Evolutionary conservation across 257 asterid genomes (phyloP).

Genomic region (Capsicum baccatum): DNA sequence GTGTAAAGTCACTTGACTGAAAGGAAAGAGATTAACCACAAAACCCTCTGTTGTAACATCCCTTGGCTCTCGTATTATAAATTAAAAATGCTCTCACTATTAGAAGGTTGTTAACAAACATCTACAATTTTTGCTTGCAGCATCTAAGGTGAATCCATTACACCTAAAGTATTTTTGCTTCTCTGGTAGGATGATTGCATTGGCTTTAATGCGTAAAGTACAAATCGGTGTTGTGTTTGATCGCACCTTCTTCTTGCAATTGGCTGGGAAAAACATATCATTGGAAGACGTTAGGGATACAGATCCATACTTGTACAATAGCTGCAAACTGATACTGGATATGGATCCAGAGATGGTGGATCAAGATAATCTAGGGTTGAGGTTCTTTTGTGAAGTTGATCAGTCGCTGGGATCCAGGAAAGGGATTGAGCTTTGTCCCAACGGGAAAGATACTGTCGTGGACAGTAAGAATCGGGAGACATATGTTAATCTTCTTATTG

Average conservation of each 20-base stretch:
- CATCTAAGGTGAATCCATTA: not conserved
- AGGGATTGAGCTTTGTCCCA: too few species aligned
- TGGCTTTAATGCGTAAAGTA: not conserved
- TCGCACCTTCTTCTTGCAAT: not conserved
- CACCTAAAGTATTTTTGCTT: not conserved
- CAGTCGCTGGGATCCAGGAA: too few species aligned
- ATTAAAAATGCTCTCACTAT: too few species aligned
- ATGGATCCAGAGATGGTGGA: not conserved
- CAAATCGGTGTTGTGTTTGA: not conserved
- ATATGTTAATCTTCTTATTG: too few species aligned
- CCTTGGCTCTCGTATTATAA: too few species aligned
- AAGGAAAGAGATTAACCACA: not conserved
- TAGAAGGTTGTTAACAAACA: too few species aligned
- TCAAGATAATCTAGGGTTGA: not conserved
- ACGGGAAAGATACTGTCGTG: too few species aligned
- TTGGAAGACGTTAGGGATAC: not conserved
- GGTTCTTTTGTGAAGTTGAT: not conserved
- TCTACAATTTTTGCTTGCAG: not conserved
- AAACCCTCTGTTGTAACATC: too few species aligned
- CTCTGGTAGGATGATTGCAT: conserved; percentile 2
- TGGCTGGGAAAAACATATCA: not conserved
- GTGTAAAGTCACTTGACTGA: not conserved
- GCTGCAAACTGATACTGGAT: not conserved
- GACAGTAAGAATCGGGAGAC: too few species aligned
- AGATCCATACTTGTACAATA: not conserved